Evolutionary conservation across 805 yeast species (phyloP), one percentile per base, ranked within the genome.

Genomic region (Lipomyces sp.): DNA sequence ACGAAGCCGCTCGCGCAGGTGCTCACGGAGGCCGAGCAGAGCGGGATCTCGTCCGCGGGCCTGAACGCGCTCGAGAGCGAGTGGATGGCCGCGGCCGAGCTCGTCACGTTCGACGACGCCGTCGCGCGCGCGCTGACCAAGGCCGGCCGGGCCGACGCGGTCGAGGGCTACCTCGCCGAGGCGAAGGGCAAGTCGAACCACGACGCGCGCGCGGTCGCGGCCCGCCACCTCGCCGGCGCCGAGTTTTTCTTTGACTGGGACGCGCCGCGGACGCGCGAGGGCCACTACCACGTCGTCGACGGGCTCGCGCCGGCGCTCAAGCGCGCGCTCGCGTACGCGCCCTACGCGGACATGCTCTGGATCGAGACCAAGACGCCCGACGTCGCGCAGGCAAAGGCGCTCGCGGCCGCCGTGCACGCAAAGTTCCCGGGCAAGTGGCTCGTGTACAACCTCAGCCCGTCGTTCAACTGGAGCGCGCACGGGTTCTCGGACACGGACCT

Each of bases 301-400:
- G 77, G 83, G 19, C 70, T 78, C 59, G 79, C 75, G 36, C 74
- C 74, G 21, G 84, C 84, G 2, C 66, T 80, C 38, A 74, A 76
- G 59, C 70, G 85, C 48, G 77, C 79, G 0, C 62, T 78, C 24
- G 72, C 72, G 1, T 81, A 70, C 63, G 79, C 82, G 4, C 84
- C 83, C 13, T 76, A 77, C 53, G 74, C 83, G 11, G 85, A 80
- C 51, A 63, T 79, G 62, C 63, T 81, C 21, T 81, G 85, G 85
- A 68, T 80, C 16, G 84, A 81, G 61, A 81, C 84, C 33, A 79
- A 79, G 63, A 72, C 74, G 2, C 85, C 85, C 18, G 74, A 79
- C 57, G 63, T 80, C 43, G 55, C 68, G 28, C 78, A 78, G 61
- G 83, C 83, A 6, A 66, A 65, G 47, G 65, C 62, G 2, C 73